Conservation (phyloP, 2,329 filamentous ascomycete genomes). For the Fusarium mexicanum region DNA sequence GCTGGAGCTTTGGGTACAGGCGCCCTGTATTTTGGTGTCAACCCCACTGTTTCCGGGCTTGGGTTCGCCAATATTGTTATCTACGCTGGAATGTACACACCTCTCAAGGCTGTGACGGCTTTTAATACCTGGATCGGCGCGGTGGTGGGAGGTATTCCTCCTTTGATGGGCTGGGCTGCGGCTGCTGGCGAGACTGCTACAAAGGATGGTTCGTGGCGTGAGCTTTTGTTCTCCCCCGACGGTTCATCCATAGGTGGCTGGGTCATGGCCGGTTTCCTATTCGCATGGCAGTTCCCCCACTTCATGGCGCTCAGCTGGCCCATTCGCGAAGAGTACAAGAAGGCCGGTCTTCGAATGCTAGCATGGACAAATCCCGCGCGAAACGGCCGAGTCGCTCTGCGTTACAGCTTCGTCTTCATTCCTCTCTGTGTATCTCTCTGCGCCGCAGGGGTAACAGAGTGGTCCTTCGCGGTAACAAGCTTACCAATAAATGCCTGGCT, state of each 20-base stretch:
- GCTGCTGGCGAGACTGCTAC: conserved; percentile 89
- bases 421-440: conserved; percentile 86
- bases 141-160: conserved; percentile 90
- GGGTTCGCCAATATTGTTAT: conserved; percentile 86
- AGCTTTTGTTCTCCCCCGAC: conserved; percentile 74
- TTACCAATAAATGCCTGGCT: conserved; percentile 88
- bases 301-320: conserved; percentile 94
- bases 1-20: conserved; percentile 76
- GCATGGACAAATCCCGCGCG: conserved; percentile 86
- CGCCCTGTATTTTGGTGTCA: conserved; percentile 87
- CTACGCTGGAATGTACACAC: conserved; percentile 93
- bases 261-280: conserved; percentile 84
- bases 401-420: conserved; percentile 87
- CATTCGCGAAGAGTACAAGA: conserved; percentile 89
- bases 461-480: conserved; percentile 84
- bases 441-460: conserved; percentile 82
- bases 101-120: conserved; percentile 85
- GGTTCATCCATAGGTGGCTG: conserved; percentile 80
- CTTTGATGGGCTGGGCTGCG: conserved; percentile 97
- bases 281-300: conserved; percentile 98
- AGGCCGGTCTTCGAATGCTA: conserved; percentile 76
- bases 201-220: conserved; percentile 77
- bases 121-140: conserved; percentile 97
- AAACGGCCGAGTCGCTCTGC: conserved; percentile 86
- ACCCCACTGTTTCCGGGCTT: conserved; percentile 89